These are phyloP conservation scores for Gossypium davidsonii DNA, from an alignment of 441 rosid genomes.

Conservation along the genomic window DNA sequence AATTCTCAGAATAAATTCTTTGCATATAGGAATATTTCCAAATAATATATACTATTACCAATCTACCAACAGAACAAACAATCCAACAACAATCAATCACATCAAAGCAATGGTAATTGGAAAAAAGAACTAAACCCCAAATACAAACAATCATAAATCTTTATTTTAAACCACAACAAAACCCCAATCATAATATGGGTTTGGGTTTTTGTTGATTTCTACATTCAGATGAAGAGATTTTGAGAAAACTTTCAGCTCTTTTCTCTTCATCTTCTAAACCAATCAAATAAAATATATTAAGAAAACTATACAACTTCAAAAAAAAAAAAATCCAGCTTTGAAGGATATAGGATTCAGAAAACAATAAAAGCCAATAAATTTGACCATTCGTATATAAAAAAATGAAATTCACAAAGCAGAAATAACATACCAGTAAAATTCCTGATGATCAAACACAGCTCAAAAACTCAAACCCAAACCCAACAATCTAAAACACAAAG, in stretches of 20 bases:
- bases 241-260: background rate
- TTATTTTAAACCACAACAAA: constrained; percentile 1
- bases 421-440: constrained; percentile 21
- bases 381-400: constrained; percentile 14
- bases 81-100: constrained; percentile 1
- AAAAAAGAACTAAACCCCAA: constrained; percentile 1
- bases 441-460: constrained; percentile 15
- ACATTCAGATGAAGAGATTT: background rate
- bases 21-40: background rate
- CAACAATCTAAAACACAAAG: constrained; percentile 17
- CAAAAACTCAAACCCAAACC: constrained; percentile 8
- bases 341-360: constrained; percentile 3
- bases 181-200: background rate
- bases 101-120: background rate
- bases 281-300: constrained; percentile 18
- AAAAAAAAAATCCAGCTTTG: constrained; percentile 13
- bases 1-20: background rate
- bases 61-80: constrained; percentile 8
- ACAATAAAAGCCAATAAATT: constrained; percentile 4
- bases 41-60: background rate
- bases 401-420: background rate
- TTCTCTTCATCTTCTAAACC: constrained; percentile 16
- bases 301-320: constrained; percentile 1
- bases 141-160: constrained; percentile 1
- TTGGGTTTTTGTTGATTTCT: background rate